Conservation (phyloP, 331 rosid genomes). For the Arachis monticola region DNA sequence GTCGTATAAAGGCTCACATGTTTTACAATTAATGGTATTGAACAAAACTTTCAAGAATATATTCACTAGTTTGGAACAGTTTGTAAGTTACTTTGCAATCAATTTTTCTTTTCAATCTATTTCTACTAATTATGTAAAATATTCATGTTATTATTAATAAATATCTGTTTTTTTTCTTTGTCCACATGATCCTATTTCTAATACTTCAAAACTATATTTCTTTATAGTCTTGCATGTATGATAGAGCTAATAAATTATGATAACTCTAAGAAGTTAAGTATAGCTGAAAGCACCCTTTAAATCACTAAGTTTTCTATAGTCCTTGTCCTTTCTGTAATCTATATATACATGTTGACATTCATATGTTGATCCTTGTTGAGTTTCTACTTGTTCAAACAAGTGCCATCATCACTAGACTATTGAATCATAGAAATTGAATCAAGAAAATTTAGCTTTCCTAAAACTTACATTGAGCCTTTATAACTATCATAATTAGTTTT, state of each 20-base stretch:
- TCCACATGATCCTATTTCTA: constrained; percentile 8
- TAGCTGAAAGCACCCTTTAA: too few species aligned
- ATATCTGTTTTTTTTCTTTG: constrained; percentile 7
- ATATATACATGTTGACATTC: not conserved
- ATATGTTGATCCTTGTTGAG: not conserved
- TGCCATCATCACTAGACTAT: too few species aligned
- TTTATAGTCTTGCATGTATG: not conserved
- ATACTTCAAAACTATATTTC: not conserved
- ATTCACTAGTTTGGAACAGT: not conserved
- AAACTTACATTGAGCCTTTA: too few species aligned
- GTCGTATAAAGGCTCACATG: too few species aligned
- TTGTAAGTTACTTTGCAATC: not conserved
- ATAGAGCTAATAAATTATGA: not conserved
- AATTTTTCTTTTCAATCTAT: not conserved
- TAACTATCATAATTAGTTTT: not conserved
- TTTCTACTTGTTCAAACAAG: too few species aligned
- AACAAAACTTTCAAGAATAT: not conserved
- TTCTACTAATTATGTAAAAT: not conserved
- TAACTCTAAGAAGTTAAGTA: not conserved
- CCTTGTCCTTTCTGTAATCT: not conserved
- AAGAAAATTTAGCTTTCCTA: too few species aligned
- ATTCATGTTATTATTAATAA: not conserved
- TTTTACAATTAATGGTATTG: too few species aligned
- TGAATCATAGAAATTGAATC: too few species aligned
- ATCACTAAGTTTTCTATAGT: not conserved